Base-by-base conservation (phyloP, 345 rosid species). In the Lepidium didymum region DNA sequence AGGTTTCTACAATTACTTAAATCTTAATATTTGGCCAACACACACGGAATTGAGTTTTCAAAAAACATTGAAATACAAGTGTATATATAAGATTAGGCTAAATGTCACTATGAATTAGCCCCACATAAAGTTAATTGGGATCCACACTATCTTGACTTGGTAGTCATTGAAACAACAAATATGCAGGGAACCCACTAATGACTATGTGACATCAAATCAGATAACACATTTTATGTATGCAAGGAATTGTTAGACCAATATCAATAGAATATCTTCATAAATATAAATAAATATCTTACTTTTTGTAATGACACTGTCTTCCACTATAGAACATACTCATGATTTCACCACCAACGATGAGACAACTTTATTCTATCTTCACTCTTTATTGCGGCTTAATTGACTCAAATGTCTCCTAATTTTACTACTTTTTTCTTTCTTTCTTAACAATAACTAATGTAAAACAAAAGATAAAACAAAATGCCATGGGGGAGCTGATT, bases 271-370 rank as follows among this genome's bases (percentile, higher is more conserved):
- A 4, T 25, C 4, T 25, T 3, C 4, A 25, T n/a, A n/a, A n/a
- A n/a, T n/a, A n/a, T n/a, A n/a, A n/a, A n/a, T n/a, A n/a, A n/a
- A n/a, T n/a, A n/a, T n/a, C n/a, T n/a, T n/a, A n/a, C n/a, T n/a
- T n/a, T n/a, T n/a, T n/a, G n/a, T n/a, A n/a, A n/a, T n/a, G n/a
- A n/a, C n/a, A n/a, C n/a, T n/a, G 77, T 73, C 56, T 73, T 67
- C 62, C 77, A 51, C 68, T 59, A 51, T 50, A 50, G 54, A 67
- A 73, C 77, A 66, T 16, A 58, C 68, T 73, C 56, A 66, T 73
- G 34, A 52, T 66, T 37, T 51, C 72, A 73, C 45, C 67, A 33
- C 61, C 58, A 56, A 40, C 38, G 56, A 64, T 56, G 70, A 72
- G 66, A 64, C 60, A 64, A 46, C 60, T n/a, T 38, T 35, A 57